These are phyloP conservation scores for Lichtheimia hyalospora DNA, from an alignment of 371 early-diverging fungal genomes.

Conservation along the genomic window DNA sequence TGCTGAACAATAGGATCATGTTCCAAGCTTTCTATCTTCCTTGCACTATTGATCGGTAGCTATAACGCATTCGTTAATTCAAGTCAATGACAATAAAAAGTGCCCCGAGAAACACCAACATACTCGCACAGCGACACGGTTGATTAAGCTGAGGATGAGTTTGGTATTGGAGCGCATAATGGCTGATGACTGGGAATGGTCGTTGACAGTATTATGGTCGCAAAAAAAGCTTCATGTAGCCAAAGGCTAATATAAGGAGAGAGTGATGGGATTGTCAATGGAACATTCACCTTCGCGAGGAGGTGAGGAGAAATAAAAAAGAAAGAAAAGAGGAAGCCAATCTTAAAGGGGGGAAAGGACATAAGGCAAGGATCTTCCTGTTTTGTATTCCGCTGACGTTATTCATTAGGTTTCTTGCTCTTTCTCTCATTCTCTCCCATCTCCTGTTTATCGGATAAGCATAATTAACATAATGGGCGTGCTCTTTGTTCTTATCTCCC, in stretches of 20 bases:
- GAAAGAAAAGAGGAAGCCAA: background rate
- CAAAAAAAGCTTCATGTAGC: background rate
- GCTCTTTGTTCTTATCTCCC: too few relatives aligned
- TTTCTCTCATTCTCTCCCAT: too few relatives aligned
- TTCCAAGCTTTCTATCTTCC: constrained; percentile 58
- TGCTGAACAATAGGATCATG: constrained; percentile 69
- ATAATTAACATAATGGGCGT: too few relatives aligned
- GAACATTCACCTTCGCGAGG: constrained; percentile 1
- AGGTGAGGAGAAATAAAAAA: background rate
- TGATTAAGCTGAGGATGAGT: constrained; percentile 51
- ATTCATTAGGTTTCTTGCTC: too few relatives aligned
- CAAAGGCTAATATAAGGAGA: too few relatives aligned
- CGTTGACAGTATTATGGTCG: background rate
- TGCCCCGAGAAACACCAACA: constrained; percentile 4
- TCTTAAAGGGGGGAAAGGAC: background rate
- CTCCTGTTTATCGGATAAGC: too few relatives aligned
- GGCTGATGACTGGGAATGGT: background rate
- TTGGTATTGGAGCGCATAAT: constrained; percentile 46
- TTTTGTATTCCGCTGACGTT: too few relatives aligned
- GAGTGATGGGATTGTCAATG: background rate
- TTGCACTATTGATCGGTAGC: constrained; percentile 62
- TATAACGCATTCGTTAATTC: constrained; percentile 11
- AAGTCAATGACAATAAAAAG: too few relatives aligned
- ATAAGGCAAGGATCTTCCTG: too few relatives aligned
- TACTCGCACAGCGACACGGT: constrained; percentile 55